Percentiles rank a stretch among this genome's conserved stretches.
Conservation (phyloP, 441 rosid species). For the California macrophylla region DNA sequence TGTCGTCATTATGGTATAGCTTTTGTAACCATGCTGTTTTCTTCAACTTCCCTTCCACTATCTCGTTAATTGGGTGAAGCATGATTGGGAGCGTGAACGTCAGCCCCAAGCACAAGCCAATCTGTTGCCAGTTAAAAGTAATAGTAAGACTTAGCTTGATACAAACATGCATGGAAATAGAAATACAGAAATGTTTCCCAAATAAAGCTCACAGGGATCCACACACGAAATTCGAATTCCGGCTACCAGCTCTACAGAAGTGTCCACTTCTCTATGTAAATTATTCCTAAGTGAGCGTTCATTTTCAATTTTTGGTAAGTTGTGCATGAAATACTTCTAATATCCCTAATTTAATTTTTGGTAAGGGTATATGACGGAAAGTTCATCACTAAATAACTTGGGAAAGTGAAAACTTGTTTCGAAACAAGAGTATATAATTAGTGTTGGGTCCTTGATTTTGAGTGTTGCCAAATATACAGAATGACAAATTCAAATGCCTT, state of each 20-base stretch:
- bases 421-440: background rate
- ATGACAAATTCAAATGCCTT: background rate
- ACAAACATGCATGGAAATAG: background rate
- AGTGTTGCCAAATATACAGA: background rate
- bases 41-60: conserved; percentile 58
- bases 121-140: conserved; percentile 31
- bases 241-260: background rate
- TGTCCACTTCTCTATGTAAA: no score
- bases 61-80: conserved; percentile 78
- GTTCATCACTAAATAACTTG: background rate
- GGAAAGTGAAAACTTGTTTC: no score
- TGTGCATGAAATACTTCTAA: background rate
- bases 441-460: background rate
- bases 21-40: conserved; percentile 34
- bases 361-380: no score
- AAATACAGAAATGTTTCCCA: background rate
- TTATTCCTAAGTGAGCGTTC: background rate
- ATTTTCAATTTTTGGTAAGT: background rate
- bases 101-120: conserved; percentile 75
- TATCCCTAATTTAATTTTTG: background rate
- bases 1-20: conserved; percentile 21
- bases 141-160: background rate
- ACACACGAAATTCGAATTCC: background rate
- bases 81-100: conserved; percentile 73
- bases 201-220: background rate